Percentiles rank a stretch among this genome's conserved stretches.
phyloP scores from a whole-genome alignment of 2,329 filamentous ascomycete species.

The Talaromyces pinophilus region DNA sequence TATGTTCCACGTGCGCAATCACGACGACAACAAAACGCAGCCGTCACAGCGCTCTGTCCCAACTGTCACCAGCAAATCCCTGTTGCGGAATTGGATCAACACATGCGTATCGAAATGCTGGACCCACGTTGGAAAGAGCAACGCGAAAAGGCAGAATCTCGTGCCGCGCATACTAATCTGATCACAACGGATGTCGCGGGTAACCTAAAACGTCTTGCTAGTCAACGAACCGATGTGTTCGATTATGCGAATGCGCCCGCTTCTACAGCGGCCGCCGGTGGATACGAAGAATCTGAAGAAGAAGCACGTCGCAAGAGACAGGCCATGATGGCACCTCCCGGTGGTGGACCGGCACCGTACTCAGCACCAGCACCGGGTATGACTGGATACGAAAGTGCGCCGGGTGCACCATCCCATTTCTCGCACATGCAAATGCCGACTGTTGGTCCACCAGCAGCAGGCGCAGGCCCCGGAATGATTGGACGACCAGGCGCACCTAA shows the following conservation, averaged over 20 bases:
- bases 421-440: slow-evolving; percentile 28
- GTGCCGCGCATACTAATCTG: slow-evolving; percentile 81
- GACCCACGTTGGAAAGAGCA: slow-evolving; percentile 97
- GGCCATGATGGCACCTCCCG: slow-evolving; percentile 59
- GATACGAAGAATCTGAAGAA: slow-evolving; percentile 68
- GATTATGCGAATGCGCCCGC: slow-evolving; percentile 53
- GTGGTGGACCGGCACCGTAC: slow-evolving; percentile 15
- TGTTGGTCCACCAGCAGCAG: slow-evolving; percentile 29
- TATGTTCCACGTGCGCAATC: slow-evolving; percentile 84
- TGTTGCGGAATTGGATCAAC: slow-evolving; percentile 81
- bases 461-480: slow-evolving; percentile 4
- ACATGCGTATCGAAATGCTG: slow-evolving; percentile 91
- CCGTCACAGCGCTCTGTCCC: slow-evolving; percentile 70
- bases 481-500: slow-evolving; percentile 31
- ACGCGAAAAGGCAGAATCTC: slow-evolving; percentile 81
- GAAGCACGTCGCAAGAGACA: slow-evolving; percentile 75
- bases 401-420: slow-evolving; percentile 20
- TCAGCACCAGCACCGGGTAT: slow-evolving; percentile 29
- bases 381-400: slow-evolving; percentile 22
- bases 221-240: slow-evolving; percentile 83
- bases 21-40: slow-evolving; percentile 66
- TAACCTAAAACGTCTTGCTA: slow-evolving; percentile 92
- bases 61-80: slow-evolving; percentile 92
- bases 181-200: slow-evolving; percentile 85
- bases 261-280: slow-evolving; percentile 37